Conservation (phyloP, 805 yeast genomes). For the Metschnikowia shivogae region DNA sequence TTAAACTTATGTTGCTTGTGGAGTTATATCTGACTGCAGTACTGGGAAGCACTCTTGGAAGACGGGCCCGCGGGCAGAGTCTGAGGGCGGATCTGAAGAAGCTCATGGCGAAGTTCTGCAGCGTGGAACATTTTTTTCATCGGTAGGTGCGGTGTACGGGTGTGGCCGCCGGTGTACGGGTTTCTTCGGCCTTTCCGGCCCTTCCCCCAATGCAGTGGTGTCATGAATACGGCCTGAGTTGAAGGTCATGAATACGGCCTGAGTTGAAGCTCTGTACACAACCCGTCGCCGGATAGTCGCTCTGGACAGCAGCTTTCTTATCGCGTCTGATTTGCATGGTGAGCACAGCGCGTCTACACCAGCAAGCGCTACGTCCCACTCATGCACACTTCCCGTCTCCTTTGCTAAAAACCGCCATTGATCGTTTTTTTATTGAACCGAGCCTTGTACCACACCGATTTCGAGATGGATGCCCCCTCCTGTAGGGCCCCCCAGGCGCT, state of each 20-base stretch:
- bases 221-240: no score
- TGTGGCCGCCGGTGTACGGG: not conserved
- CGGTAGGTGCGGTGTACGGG: constrained; percentile 1
- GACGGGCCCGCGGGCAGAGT: constrained; percentile 5
- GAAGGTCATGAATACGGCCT: no score
- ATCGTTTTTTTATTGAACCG: not conserved
- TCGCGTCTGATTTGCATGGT: not conserved
- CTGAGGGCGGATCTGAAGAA: constrained; percentile 10
- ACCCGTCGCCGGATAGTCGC: not conserved
- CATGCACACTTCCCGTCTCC: not conserved
- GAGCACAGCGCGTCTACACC: constrained; percentile 2
- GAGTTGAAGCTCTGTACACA: no score
- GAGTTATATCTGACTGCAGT: constrained; percentile 7
- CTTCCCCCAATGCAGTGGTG: no score
- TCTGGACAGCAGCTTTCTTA: not conserved
- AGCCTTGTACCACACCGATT: no score
- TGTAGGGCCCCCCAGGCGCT: constrained; percentile 1
- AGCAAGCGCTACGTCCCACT: not conserved
- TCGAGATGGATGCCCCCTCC: constrained; percentile 1
- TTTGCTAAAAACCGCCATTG: not conserved
- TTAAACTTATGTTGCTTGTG: constrained; percentile 16
- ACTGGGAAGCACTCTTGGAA: not conserved
- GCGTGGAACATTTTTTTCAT: constrained; percentile 4
- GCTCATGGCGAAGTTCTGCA: constrained; percentile 7
- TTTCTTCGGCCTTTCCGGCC: not conserved